phyloP scores from a whole-genome alignment of 2,329 filamentous ascomycete genomes.

The Diaporthe citriasiana region DNA sequence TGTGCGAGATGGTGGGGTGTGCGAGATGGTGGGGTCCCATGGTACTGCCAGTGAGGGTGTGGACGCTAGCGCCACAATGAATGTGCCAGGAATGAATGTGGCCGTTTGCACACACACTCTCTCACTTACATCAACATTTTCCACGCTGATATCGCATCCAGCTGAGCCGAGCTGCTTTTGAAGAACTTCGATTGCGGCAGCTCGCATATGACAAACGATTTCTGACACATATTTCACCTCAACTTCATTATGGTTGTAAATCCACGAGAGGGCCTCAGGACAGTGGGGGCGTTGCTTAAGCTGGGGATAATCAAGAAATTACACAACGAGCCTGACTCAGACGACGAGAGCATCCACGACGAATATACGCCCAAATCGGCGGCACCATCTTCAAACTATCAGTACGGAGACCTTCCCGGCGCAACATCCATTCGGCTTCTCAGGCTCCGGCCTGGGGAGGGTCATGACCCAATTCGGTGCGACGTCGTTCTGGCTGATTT shows the following conservation, averaged over 20 bases:
- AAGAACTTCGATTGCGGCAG: neutral
- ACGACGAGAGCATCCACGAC: neutral
- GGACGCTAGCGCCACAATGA: too few species aligned
- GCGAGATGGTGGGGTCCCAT: too few species aligned
- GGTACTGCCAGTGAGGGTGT: too few species aligned
- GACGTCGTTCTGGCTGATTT: neutral
- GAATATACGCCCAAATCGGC: neutral
- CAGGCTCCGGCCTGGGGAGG: neutral
- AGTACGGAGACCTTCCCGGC: neutral
- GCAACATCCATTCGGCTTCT: neutral
- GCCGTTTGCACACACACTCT: too few species aligned
- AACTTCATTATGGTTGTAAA: neutral
- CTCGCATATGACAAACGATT: neutral
- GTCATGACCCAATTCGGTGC: neutral
- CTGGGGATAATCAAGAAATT: neutral
- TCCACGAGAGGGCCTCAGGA: neutral
- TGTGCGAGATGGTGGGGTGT: too few species aligned
- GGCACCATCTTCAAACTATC: neutral
- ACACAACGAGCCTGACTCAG: neutral
- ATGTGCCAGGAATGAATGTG: too few species aligned
- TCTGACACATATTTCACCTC: neutral
- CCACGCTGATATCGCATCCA: too few species aligned
- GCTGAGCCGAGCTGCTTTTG: too few species aligned
- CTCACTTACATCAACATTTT: too few species aligned
- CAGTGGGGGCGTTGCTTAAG: neutral